Evolutionary conservation across 2,329 filamentous ascomycete species (phyloP), one percentile per base, ranked within the genome.

Genomic region (Penicillium sp.): DNA sequence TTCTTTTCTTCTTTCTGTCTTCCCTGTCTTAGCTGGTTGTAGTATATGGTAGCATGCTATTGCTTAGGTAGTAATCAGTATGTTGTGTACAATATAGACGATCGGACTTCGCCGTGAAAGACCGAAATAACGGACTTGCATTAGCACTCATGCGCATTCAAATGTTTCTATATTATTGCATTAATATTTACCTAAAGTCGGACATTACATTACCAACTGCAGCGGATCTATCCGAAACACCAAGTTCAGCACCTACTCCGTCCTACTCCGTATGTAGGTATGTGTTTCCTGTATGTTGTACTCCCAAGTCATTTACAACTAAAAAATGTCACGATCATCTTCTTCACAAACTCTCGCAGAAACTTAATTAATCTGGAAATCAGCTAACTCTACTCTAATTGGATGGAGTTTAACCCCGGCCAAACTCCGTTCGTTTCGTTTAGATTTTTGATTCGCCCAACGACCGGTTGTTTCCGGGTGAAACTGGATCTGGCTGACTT

Each of bases 1-100:
- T 53, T 57, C 45, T 42, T 37, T 43, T 48, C 24, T 57, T 57
- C 51, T 51, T 51, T 49, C 19, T 43, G 4, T n/a, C 48, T 55
- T 51, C 40, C 48, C 7, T 48, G 35, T 28, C 22, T 31, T 38
- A 26, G n/a, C 26, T 46, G n/a, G 9, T 51, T 43, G 17, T 22
- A 22, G 42, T 32, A 43, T 35, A 40, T 32, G n/a, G 29, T 35
- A 4, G 7, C 32, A 13, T 21, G 3, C 17, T 28, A 28, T 9
- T 26, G 7, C 15, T 17, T 29, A 39, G 13, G 38, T 28, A 17
- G 15, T 32, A 29, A 6, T 22, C 22, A 7, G 6, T 24, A 24
- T 26, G 17, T 17, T 17, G 17, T 17, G 17, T 17, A 39, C 21
- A 32, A 31, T 17, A 24, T 33, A 34, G 12, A 26, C 13, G 13